Base-by-base conservation (phyloP, 768 basidiomycete genomes). In the Boletus sp. region DNA sequence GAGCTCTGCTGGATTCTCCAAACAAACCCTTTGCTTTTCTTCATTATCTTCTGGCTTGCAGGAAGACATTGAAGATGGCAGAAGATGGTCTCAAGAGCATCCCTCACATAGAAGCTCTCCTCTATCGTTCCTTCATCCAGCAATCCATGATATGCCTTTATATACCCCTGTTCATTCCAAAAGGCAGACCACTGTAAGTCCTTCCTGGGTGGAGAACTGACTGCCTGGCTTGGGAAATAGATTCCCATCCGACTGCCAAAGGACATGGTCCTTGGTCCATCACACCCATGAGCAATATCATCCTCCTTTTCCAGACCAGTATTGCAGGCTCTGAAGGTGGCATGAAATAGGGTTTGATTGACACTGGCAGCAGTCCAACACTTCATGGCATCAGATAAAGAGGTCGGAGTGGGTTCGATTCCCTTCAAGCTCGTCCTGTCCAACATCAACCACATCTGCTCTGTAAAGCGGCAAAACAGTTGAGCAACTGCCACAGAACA, bases 11-110 rank as follows among this genome's bases (percentile, higher is more conserved):
- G 36, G 3, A 41, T 39, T 7, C 18, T 55, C 58, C 58, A 59
- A 11, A 59, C n/a, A 28, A 9, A 30, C 12, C 59, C 59, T 10
- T 54, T 60, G 41, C 30, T 60, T 35, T 60, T 60, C 17, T 18
- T 2, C 2, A 30, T 58, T 2, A 7, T 12, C 24, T 58, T 54
- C 4, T 50, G 35, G 7, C 57, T 58, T 6, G n/a, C 49, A 33
- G 58, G 54, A 35, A 62, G 61, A 30, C 52, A 54, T 8, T 62
- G 60, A 0, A 62, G 36, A 2, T 62, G 20, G 0, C 24, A 11
- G 5, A 59, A 62, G 5, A 62, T 56, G 1, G 5, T 35, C 8
- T 30, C 30, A 7, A 62, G 29, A 1, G 29, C 14, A 32, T 62
- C 29, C 5, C 42, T 52, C 6, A 59, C 5, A n/a, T 47, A 36